These are phyloP conservation scores for Inonotus hispidus DNA, from an alignment of 1,284 basidiomycete species.

Conservation along the genomic window DNA sequence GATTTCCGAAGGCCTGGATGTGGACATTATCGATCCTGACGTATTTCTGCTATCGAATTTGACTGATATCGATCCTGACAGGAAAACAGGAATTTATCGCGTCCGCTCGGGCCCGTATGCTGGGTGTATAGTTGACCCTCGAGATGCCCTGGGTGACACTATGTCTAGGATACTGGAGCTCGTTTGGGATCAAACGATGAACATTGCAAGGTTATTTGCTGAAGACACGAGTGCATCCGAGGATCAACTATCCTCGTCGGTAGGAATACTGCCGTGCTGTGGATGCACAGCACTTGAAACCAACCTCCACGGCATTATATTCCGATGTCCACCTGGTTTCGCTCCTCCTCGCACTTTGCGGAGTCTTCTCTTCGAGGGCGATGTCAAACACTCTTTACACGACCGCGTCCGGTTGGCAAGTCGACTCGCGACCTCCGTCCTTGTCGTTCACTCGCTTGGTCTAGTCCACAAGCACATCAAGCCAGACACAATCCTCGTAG, in stretches of 20 bases:
- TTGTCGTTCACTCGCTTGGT: slow-evolving; percentile 10
- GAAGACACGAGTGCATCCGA: background rate
- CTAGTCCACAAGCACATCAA: slow-evolving; percentile 11
- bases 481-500: slow-evolving; percentile 12
- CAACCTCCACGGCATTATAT: background rate
- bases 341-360: background rate
- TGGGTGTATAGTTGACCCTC: slow-evolving; percentile 3
- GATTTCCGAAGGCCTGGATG: background rate
- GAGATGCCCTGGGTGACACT: background rate
- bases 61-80: background rate
- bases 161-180: background rate
- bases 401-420: slow-evolving; percentile 8
- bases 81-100: background rate
- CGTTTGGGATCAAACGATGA: background rate
- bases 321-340: background rate
- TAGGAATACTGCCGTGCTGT: slow-evolving; percentile 1
- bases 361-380: background rate
- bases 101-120: background rate
- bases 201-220: background rate
- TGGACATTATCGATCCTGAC: background rate
- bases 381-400: background rate
- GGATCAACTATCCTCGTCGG: background rate
- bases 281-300: background rate
- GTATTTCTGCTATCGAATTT: background rate
- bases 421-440: slow-evolving; percentile 4